Evolutionary conservation across 768 basidiomycete species (phyloP), one percentile per base, ranked within the genome.

Genomic region (Termitomyces sp.): DNA sequence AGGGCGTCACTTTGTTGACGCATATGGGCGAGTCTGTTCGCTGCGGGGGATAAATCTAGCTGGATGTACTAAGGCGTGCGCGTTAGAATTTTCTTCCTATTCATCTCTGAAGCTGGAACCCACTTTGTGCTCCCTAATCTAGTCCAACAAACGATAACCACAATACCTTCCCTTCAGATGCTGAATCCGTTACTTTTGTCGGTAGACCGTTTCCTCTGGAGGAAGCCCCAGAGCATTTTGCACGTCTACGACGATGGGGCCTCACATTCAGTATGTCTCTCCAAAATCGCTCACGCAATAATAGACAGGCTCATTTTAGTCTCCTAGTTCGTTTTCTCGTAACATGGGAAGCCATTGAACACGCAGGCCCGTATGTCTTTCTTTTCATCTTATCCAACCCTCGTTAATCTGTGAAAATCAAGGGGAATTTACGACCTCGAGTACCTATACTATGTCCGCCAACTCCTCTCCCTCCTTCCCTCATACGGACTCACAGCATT

Each of bases 271-370:
- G 94, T 94, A 63, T 21, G 88, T 77, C 1, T 52, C n/a, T 17
- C 6, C 23, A 1, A 51, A 23, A 43, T 12, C n/a, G n/a, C n/a
- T n/a, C n/a, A n/a, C n/a, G n/a, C n/a, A n/a, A n/a, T n/a, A n/a
- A n/a, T n/a, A 19, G 23, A 19, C 14, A 29, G 14, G 10, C 51
- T 48, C 50, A 63, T 27, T 2, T 45, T 9, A 56, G 37, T 41
- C 1, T 19, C 27, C 19, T 14, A 95, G 92, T 97, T 52, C 82
- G 95, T 40, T 93, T 99, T 64, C 84, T 95, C 27, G 84, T 98
- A 4, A 95, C 96, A 1, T 99, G 96, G 96, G 96, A 99, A 69
- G 93, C 96, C 0, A 79, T 98, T 16, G 96, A 98, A 67, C 97
- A 98, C 67, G 84, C 81, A 58, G 96, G 93, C 63, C 90, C 85